Conservation (phyloP, 495 filamentous ascomycete species). For the Hypoxylon perforatum region DNA sequence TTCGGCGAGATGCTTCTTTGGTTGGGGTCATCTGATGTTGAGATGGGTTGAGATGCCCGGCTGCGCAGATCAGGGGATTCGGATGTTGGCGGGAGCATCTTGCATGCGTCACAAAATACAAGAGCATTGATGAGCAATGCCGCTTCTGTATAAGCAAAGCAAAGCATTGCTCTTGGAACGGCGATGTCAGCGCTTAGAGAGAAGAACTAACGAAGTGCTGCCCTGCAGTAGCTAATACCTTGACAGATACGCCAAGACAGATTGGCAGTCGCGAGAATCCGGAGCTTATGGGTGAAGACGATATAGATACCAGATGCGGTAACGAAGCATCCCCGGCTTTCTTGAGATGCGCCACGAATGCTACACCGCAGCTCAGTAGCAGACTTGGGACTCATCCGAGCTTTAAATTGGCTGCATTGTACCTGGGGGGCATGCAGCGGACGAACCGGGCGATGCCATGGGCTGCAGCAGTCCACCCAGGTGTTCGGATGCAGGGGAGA, state of each 20-base stretch:
- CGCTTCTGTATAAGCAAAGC: conserved; percentile 10
- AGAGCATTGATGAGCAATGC: conserved; percentile 34
- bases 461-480: conserved; percentile 38
- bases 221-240: conserved; percentile 1
- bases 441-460: conserved; percentile 14
- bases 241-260: not conserved
- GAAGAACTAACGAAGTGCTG: conserved; percentile 4
- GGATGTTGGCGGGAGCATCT: conserved; percentile 40
- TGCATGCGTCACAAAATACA: conserved; percentile 33
- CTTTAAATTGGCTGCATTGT: conserved; percentile 42
- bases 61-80: conserved; percentile 47
- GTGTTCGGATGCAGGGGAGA: conserved; percentile 34
- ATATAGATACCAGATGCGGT: conserved; percentile 15
- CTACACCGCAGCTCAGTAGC: conserved; percentile 16
- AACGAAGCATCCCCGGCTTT: not conserved
- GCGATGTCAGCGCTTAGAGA: conserved; percentile 19
- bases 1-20: conserved; percentile 15
- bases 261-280: conserved; percentile 11
- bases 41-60: conserved; percentile 28
- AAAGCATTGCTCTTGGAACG: conserved; percentile 23
- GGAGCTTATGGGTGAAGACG: conserved; percentile 4
- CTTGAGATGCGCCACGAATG: conserved; percentile 21
- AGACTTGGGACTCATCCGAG: conserved; percentile 11
- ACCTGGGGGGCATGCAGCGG: conserved; percentile 29
- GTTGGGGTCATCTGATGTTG: conserved; percentile 25